A percentile compares a stretch with the other conserved stretches of the same genome.
Evolutionary conservation across 352 stramenopile genomes (phyloP).

Genomic region (Plasmopara viticola): DNA sequence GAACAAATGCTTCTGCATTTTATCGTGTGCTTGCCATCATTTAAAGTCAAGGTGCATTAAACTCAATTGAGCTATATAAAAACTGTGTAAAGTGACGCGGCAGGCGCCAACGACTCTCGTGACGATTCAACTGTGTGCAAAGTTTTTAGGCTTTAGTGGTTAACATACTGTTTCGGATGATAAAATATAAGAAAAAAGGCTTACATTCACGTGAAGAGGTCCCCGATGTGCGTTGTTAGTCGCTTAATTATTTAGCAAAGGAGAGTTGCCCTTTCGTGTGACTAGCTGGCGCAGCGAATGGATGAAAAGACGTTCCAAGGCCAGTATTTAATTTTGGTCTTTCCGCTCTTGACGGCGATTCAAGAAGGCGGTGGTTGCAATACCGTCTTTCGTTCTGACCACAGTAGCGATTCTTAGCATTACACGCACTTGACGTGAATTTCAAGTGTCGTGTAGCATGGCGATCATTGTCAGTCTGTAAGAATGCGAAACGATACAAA

Average conservation of each 20-base stretch:
- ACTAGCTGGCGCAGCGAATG: not conserved
- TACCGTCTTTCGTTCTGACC: constrained; percentile 14
- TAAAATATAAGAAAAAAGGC: not conserved
- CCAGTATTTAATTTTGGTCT: not conserved
- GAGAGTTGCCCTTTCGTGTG: not conserved
- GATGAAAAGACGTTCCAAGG: constrained; percentile 3
- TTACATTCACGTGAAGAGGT: too few species aligned
- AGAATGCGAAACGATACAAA: constrained; percentile 19
- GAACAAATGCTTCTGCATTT: too few species aligned
- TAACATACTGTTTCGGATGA: not conserved
- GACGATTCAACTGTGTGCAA: too few species aligned
- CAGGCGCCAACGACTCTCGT: too few species aligned
- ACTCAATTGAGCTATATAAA: too few species aligned
- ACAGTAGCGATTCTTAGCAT: constrained; percentile 12
- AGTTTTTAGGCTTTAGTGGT: too few species aligned
- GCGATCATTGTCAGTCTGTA: constrained; percentile 11
- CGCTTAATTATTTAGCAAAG: not conserved
- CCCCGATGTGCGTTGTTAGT: not conserved
- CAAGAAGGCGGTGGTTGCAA: constrained; percentile 4
- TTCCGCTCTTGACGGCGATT: constrained; percentile 9
- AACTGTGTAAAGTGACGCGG: too few species aligned
- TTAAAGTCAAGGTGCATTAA: too few species aligned
- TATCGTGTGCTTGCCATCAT: too few species aligned
- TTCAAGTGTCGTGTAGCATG: constrained; percentile 1
- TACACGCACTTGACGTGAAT: constrained; percentile 8